A percentile compares a stretch with the other conserved stretches of the same genome.
phyloP scores from a whole-genome alignment of 1,139 yeast species.

The Eremothecium coryli region DNA sequence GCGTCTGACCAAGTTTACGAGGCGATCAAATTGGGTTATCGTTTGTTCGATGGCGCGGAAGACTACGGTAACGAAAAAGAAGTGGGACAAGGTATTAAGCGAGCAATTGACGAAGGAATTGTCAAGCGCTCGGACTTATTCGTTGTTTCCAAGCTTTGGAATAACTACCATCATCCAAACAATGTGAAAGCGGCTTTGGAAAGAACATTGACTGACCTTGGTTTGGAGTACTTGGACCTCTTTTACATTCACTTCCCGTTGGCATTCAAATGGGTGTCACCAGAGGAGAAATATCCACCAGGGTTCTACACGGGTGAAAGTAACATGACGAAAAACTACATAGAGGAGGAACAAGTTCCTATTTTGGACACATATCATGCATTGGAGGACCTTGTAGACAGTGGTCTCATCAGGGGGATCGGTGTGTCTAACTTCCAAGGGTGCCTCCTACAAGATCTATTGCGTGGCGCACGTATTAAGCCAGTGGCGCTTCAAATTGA shows the following conservation, averaged over 20 bases:
- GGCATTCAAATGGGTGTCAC: constrained; percentile 62
- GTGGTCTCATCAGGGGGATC: constrained; percentile 63
- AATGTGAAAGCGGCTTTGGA: constrained; percentile 47
- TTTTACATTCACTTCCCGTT: constrained; percentile 77
- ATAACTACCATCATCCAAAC: constrained; percentile 54
- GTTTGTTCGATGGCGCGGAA: constrained; percentile 68
- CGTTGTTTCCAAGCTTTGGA: constrained; percentile 77
- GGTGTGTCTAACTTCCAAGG: constrained; percentile 83
- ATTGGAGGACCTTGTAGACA: constrained; percentile 51
- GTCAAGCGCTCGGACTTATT: constrained; percentile 65
- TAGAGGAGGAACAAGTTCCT: constrained; percentile 61
- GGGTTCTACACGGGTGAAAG: constrained; percentile 59
- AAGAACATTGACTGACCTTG: constrained; percentile 54
- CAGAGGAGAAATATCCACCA: constrained; percentile 67
- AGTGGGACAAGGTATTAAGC: constrained; percentile 59
- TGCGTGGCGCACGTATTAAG: constrained; percentile 59
- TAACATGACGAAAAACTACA: constrained; percentile 34
- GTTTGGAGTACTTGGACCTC: constrained; percentile 61
- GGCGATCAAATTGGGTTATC: constrained; percentile 63
- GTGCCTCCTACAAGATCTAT: constrained; percentile 61
- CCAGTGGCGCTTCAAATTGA: constrained; percentile 83
- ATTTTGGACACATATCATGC: constrained; percentile 74
- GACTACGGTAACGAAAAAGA: constrained; percentile 73
- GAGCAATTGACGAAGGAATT: constrained; percentile 57
- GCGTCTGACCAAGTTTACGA: constrained; percentile 55